Conservation (phyloP, 768 basidiomycete species). For the Nidularia pulvinata region DNA sequence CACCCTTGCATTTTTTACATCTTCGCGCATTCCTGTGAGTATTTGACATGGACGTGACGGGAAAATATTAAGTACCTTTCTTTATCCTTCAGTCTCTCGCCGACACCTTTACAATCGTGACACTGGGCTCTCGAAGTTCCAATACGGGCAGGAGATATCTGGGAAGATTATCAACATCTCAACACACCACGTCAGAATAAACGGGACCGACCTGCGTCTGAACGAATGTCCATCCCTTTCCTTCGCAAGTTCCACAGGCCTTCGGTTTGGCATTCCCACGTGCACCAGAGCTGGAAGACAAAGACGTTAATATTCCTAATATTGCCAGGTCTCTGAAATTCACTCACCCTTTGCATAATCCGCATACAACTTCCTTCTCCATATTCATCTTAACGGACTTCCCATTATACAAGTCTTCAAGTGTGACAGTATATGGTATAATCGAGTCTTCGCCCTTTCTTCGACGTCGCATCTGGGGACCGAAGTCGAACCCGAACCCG, state of each 20-base stretch:
- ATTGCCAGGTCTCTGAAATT: slow-evolving; percentile 6
- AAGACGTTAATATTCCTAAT: background rate
- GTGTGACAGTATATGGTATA: slow-evolving; percentile 80
- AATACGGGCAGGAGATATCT: slow-evolving; percentile 45
- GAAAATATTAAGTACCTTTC: slow-evolving; percentile 55
- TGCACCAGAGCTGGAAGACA: slow-evolving; percentile 66
- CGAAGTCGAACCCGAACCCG: slow-evolving; percentile 68
- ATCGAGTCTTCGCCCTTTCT: slow-evolving; percentile 69
- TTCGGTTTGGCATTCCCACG: slow-evolving; percentile 85
- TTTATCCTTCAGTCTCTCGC: slow-evolving; percentile 78
- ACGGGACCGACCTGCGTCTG: slow-evolving; percentile 48
- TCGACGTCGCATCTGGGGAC: slow-evolving; percentile 40
- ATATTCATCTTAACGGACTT: slow-evolving; percentile 88
- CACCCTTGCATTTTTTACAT: slow-evolving; percentile 96
- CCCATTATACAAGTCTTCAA: slow-evolving; percentile 94
- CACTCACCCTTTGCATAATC: slow-evolving; percentile 75
- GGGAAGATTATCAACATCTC: background rate
- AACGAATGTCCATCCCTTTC: slow-evolving; percentile 74
- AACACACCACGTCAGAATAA: background rate
- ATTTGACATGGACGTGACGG: background rate
- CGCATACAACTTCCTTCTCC: slow-evolving; percentile 84
- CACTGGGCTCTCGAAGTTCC: slow-evolving; percentile 58
- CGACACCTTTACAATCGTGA: slow-evolving; percentile 67
- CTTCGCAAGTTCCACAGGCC: slow-evolving; percentile 78
- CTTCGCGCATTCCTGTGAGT: slow-evolving; percentile 35